phyloP scores from a whole-genome alignment of 2,329 filamentous ascomycete genomes.

The Chaetomium sp. region DNA sequence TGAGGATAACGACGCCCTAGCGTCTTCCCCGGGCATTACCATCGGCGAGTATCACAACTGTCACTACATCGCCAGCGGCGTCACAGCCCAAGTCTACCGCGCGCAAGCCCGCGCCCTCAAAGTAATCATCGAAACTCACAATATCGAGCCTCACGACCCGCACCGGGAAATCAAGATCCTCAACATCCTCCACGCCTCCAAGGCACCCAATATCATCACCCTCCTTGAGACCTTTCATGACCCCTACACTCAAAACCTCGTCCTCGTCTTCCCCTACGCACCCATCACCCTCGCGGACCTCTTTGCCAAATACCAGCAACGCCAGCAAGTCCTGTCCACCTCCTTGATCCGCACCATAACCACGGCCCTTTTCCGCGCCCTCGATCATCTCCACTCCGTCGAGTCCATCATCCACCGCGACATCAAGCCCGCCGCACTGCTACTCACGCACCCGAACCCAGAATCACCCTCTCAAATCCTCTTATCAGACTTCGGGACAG shows the following conservation, averaged over 20 bases:
- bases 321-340: slow-evolving; percentile 25
- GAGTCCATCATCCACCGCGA: slow-evolving; percentile 81
- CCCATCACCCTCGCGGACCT: slow-evolving; percentile 65
- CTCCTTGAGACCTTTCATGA: slow-evolving; percentile 70
- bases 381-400: slow-evolving; percentile 63
- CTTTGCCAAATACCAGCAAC: slow-evolving; percentile 43
- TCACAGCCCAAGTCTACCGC: slow-evolving; percentile 80
- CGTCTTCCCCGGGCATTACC: slow-evolving; percentile 31
- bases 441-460: slow-evolving; percentile 55
- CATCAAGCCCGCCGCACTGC: slow-evolving; percentile 84
- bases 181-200: slow-evolving; percentile 48
- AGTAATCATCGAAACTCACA: slow-evolving; percentile 67
- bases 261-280: slow-evolving; percentile 82
- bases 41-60: slow-evolving; percentile 52
- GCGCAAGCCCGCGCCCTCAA: slow-evolving; percentile 65
- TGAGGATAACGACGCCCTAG: not conserved
- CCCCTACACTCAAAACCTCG: slow-evolving; percentile 56
- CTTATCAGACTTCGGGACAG: slow-evolving; percentile 86
- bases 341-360: slow-evolving; percentile 42
- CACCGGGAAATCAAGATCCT: slow-evolving; percentile 74
- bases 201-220: slow-evolving; percentile 39
- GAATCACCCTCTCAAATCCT: slow-evolving; percentile 45
- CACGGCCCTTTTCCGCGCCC: slow-evolving; percentile 61
- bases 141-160: slow-evolving; percentile 76
- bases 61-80: slow-evolving; percentile 54